Evolutionary conservation across 2,329 filamentous ascomycete species (phyloP), one percentile per base, ranked within the genome.

Genomic region (Paecilomyces formosus): DNA sequence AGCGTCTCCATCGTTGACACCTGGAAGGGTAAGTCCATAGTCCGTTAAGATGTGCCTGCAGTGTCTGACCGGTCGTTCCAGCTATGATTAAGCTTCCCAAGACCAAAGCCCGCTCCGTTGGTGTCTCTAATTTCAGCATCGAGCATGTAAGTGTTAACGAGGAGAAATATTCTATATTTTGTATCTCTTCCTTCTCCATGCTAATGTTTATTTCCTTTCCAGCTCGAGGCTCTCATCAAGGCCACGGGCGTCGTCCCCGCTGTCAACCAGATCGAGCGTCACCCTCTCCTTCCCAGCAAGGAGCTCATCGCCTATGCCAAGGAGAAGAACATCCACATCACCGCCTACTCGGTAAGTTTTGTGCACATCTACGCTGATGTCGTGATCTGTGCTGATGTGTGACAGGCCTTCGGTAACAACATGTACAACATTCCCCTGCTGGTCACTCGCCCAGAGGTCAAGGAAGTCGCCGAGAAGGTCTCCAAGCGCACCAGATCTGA

Each of bases 201-300:
- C n/a, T 45, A 45, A 45, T 45, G 3, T 18, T 3, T 21, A 7
- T 8, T 18, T 39, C 18, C 2, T 18, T 45, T 12, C 5, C 39
- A 72, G 75, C 73, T 86, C 65, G 78, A 86, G 66, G 76, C 78
- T 55, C 68, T 86, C 65, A 79, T 84, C 71, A 77, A 80, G 45
- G 83, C 73, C 55, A 74, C 72, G n/a, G 72, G 72, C 50, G 80
- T 89, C 63, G 75, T 84, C 1, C 86, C 86, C 1, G 83, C 83
- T 1, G 81, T 82, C 64, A 88, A 89, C 73, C 86, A 89, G 73
- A 84, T 89, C 62, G 86, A 89, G 70, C 84, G 84, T 55, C 85
- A 89, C 70, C 85, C 86, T 1, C 87, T 87, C 65, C 78, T 89
- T 11, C 86, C 88, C 68, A 86, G 84, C 68, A 74, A 75, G 1